Percentiles rank a stretch among this genome's conserved stretches.
Conservation (phyloP, 2,329 filamentous ascomycete genomes). For the Verticillium nonalfalfae region DNA sequence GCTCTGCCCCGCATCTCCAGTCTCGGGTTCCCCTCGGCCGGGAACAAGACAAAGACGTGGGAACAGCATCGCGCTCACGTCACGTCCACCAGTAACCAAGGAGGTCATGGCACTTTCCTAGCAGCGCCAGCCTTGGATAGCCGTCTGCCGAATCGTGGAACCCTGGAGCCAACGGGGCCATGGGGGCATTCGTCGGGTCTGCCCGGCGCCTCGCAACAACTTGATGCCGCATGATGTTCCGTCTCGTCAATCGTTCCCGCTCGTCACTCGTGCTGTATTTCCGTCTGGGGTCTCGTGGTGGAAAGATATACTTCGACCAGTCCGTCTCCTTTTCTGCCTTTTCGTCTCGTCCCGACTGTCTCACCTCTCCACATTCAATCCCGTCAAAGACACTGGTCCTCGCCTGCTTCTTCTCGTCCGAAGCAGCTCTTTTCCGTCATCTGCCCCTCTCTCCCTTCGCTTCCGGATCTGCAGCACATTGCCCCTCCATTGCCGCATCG, state of each 20-base stretch:
- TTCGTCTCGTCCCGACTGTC: not conserved
- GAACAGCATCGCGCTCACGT: not conserved
- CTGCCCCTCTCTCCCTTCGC: not conserved
- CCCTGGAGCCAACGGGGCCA: not conserved
- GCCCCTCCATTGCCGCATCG: not conserved
- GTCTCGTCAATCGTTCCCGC: not conserved
- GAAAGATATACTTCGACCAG: not conserved
- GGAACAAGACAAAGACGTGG: conserved; percentile 2
- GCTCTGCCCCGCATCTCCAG: conserved; percentile 4
- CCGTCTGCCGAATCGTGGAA: conserved; percentile 11
- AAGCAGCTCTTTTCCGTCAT: not conserved
- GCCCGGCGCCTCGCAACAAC: not conserved
- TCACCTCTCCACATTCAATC: no score
- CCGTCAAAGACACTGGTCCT: not conserved
- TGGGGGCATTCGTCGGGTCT: not conserved
- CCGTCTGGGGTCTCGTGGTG: not conserved
- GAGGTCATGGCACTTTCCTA: conserved; percentile 3
- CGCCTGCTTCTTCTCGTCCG: not conserved
- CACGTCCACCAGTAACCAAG: not conserved
- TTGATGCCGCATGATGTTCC: not conserved
- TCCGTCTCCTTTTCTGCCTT: conserved; percentile 7
- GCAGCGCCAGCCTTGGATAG: conserved; percentile 8
- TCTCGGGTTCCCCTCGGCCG: conserved; percentile 20
- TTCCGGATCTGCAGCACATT: not conserved
- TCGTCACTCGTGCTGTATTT: not conserved